These are phyloP conservation scores for Incumbomyces lentus DNA, from an alignment of 2,329 filamentous ascomycete species.

Conservation along the genomic window DNA sequence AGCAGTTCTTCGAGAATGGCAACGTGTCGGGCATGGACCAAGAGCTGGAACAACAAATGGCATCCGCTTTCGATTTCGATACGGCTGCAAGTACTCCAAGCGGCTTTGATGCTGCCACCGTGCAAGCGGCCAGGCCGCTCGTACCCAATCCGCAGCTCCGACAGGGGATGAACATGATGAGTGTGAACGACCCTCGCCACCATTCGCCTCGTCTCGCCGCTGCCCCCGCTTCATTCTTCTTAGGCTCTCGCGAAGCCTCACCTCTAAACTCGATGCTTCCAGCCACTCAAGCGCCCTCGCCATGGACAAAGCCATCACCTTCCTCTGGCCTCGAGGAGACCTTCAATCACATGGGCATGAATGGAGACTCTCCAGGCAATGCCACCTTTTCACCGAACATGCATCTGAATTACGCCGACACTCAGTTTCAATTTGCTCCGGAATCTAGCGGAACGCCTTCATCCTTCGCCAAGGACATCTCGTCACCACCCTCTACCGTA, in stretches of 20 bases:
- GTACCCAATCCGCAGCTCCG: constrained; percentile 8
- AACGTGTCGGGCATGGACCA: constrained; percentile 27
- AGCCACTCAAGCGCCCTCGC: constrained; percentile 25
- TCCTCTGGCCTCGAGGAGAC: constrained; percentile 36
- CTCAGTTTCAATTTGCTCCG: constrained; percentile 30
- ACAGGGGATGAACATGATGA: constrained; percentile 8
- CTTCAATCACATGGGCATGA: constrained; percentile 37
- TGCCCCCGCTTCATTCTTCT: constrained; percentile 25
- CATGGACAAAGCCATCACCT: constrained; percentile 33
- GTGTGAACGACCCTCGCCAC: constrained; percentile 13
- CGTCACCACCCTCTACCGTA: constrained; percentile 20
- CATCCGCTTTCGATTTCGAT: constrained; percentile 39
- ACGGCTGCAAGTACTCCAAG: constrained; percentile 39
- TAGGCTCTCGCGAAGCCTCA: constrained; percentile 29
- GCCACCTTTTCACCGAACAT: constrained; percentile 28
- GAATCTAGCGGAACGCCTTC: constrained; percentile 29
- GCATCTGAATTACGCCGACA: constrained; percentile 24
- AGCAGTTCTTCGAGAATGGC: constrained; percentile 31
- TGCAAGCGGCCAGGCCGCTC: constrained; percentile 19
- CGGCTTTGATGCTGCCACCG: constrained; percentile 26
- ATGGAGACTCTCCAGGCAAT: constrained; percentile 32
- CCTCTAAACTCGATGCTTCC: constrained; percentile 26
- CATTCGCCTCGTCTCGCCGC: constrained; percentile 19
- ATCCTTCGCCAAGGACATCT: constrained; percentile 19
- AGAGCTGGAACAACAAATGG: constrained; percentile 38